Percentiles rank a stretch among this genome's conserved stretches.
phyloP scores from a whole-genome alignment of 2,329 filamentous ascomycete genomes.

The Fusarium buharicum region DNA sequence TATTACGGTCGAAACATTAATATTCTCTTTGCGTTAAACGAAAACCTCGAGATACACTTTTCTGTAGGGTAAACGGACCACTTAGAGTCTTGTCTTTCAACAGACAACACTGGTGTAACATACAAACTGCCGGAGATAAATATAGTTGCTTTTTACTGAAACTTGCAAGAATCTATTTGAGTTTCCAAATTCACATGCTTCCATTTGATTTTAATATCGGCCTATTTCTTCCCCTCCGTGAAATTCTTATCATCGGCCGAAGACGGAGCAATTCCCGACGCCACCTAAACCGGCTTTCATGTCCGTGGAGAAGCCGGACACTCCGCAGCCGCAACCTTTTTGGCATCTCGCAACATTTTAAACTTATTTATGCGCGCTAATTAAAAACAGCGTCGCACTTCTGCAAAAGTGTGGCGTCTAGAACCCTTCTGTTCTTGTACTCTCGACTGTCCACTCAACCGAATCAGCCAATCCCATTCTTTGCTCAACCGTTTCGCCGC shows the following conservation, averaged over 20 bases:
- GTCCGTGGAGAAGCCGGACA: conserved; percentile 17
- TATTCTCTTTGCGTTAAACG: neutral
- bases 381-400: conserved; percentile 15
- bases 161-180: neutral
- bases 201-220: no score
- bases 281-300: conserved; percentile 10
- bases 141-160: no score
- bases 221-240: neutral
- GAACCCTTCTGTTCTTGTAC: conserved; percentile 13
- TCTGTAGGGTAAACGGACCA: conserved; percentile 7
- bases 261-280: conserved; percentile 33
- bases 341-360: conserved; percentile 4
- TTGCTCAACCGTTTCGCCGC: conserved; percentile 39
- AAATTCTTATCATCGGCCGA: conserved; percentile 26
- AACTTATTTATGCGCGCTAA: conserved; percentile 27
- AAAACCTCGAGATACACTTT: neutral
- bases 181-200: neutral
- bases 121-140: neutral
- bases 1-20: no score
- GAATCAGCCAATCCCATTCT: conserved; percentile 42
- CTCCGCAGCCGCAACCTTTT: conserved; percentile 16
- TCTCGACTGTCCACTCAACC: conserved; percentile 39
- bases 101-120: conserved; percentile 2
- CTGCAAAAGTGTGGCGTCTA: conserved; percentile 11
- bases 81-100: conserved; percentile 10